Conservation (phyloP, 2,329 filamentous ascomycete species). For the Claviceps maximensis region DNA sequence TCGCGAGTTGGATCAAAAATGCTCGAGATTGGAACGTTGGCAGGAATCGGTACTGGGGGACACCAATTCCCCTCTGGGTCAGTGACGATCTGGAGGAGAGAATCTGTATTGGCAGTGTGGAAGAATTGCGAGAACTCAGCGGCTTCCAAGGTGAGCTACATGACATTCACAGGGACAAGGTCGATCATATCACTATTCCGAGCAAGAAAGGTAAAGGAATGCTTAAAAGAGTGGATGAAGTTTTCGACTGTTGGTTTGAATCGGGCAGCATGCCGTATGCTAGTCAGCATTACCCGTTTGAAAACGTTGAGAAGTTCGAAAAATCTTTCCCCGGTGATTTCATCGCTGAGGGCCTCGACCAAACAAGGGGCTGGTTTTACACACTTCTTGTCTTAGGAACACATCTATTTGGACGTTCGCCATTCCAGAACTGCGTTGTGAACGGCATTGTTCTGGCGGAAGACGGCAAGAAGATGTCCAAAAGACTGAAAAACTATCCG, state of each 20-base stretch:
- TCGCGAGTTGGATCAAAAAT: slow-evolving; percentile 81
- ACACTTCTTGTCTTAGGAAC: slow-evolving; percentile 80
- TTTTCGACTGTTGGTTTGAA: slow-evolving; percentile 97
- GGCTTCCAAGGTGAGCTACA: slow-evolving; percentile 73
- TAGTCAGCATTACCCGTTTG: slow-evolving; percentile 82
- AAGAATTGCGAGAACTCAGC: slow-evolving; percentile 72
- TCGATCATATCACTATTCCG: slow-evolving; percentile 89
- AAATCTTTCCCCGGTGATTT: slow-evolving; percentile 82
- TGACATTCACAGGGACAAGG: slow-evolving; percentile 83
- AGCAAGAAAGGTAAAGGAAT: slow-evolving; percentile 75
- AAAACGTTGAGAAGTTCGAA: slow-evolving; percentile 70
- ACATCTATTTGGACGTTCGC: slow-evolving; percentile 70
- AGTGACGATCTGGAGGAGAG: slow-evolving; percentile 80
- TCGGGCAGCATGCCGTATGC: slow-evolving; percentile 94
- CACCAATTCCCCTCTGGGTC: slow-evolving; percentile 81
- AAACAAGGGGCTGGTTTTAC: slow-evolving; percentile 96
- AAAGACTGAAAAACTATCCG: slow-evolving; percentile 91
- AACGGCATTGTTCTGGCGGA: slow-evolving; percentile 90
- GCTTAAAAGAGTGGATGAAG: slow-evolving; percentile 70
- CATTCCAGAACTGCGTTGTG: slow-evolving; percentile 93
- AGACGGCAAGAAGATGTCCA: slow-evolving; percentile 98
- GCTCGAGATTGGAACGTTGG: slow-evolving; percentile 94
- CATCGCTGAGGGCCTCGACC: slow-evolving; percentile 84
- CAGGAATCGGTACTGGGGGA: slow-evolving; percentile 90
- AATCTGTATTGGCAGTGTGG: slow-evolving; percentile 73